Evolutionary conservation across 1,284 basidiomycete species (phyloP).

Genomic region (Heterobasidion parviporum): DNA sequence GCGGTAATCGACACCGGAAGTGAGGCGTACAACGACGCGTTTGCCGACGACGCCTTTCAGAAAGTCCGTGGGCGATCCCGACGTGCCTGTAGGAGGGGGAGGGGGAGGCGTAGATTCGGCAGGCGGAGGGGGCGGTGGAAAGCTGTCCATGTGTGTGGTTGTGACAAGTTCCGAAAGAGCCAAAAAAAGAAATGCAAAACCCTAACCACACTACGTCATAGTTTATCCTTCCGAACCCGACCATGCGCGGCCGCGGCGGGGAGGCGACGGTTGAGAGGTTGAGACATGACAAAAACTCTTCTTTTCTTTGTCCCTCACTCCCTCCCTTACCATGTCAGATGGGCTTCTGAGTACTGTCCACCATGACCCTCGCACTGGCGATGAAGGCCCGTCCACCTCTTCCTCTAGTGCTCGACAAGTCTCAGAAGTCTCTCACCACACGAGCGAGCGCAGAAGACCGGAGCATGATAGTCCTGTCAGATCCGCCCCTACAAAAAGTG

Average conservation of each 20-base stretch:
- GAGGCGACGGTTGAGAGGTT: too few relatives aligned
- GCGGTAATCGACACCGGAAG: constrained; percentile 94
- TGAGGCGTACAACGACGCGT: constrained; percentile 87
- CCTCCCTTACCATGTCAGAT: neutral
- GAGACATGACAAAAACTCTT: neutral
- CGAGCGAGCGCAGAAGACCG: constrained; percentile 1
- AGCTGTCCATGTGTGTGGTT: constrained; percentile 15
- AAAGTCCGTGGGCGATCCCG: constrained; percentile 85
- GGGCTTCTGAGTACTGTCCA: neutral
- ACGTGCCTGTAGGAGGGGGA: constrained; percentile 32
- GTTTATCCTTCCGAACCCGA: too few relatives aligned
- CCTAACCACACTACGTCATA: too few relatives aligned
- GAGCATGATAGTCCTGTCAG: neutral
- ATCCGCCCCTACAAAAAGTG: neutral
- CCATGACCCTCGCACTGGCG: constrained; percentile 17
- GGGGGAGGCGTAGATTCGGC: constrained; percentile 35
- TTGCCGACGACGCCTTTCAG: constrained; percentile 94
- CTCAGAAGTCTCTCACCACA: neutral
- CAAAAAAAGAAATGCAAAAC: too few relatives aligned
- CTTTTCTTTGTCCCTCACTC: neutral
- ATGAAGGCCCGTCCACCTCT: constrained; percentile 9
- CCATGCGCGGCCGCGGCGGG: too few relatives aligned
- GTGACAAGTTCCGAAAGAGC: neutral
- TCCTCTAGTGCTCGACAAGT: neutral
- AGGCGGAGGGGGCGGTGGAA: constrained; percentile 19